These are phyloP conservation scores for Eutypella sp. DNA, from an alignment of 2,329 filamentous ascomycete species.

Conservation along the genomic window DNA sequence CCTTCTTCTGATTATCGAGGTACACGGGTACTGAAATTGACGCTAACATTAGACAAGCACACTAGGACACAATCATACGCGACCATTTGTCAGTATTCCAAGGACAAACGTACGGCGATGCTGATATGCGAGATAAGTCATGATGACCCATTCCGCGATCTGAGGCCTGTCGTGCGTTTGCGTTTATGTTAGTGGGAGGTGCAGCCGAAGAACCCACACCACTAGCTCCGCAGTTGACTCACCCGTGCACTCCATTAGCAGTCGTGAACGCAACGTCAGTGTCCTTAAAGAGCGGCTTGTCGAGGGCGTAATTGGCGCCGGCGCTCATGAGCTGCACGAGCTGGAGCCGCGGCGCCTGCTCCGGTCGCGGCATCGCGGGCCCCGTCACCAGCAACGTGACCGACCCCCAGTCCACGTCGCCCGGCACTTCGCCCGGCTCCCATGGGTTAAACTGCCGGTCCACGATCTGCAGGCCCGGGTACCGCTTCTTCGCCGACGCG, in stretches of 20 bases:
- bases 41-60: not conserved
- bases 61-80: no score
- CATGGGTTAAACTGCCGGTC: slow-evolving; percentile 26
- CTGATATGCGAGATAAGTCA: slow-evolving; percentile 45
- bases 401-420: slow-evolving; percentile 38
- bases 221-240: no score
- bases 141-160: slow-evolving; percentile 53
- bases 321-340: slow-evolving; percentile 52
- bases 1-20: slow-evolving; percentile 37
- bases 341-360: slow-evolving; percentile 42
- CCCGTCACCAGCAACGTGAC: slow-evolving; percentile 46
- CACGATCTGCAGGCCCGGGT: slow-evolving; percentile 39
- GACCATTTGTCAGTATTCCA: no score
- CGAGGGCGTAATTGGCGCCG: slow-evolving; percentile 45
- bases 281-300: slow-evolving; percentile 43
- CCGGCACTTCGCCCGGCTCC: slow-evolving; percentile 17
- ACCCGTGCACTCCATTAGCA: slow-evolving; percentile 56
- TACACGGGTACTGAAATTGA: slow-evolving; percentile 37
- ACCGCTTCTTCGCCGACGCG: slow-evolving; percentile 32
- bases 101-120: slow-evolving; percentile 35
- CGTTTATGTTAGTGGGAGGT: no score
- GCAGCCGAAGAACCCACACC: no score
- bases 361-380: slow-evolving; percentile 35
- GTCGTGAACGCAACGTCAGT: slow-evolving; percentile 48
- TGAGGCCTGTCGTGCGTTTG: slow-evolving; percentile 39